Base-by-base conservation (phyloP, 2,329 filamentous ascomycete genomes). In the Saccharata proteae region DNA sequence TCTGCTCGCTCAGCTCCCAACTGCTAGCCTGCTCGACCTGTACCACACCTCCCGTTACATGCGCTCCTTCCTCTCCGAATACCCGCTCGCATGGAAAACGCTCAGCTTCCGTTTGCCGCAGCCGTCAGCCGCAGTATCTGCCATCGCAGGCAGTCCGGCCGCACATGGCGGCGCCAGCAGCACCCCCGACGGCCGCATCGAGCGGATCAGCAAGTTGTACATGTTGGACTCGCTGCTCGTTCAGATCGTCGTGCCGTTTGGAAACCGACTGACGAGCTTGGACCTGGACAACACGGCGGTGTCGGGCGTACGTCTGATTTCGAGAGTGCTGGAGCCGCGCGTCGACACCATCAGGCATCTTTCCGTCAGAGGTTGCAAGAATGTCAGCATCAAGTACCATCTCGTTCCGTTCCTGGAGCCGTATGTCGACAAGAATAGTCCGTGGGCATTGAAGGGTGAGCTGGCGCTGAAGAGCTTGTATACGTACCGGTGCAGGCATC, bases 341-440 rank as follows among this genome's bases (percentile, higher is more conserved):
- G 61, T 65, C 34, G 60, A 64, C 33, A 71, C 66, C 1, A 54
- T 75, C 26, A 61, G 69, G 44, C 70, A 75, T 43, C 57, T 75
- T 26, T 74, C 69, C 1, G 68, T 74, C 28, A 65, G 71, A 14
- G 71, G 71, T 13, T 75, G 71, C 57, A 73, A 74, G 51, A 73
- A 75, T 46, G 71, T 75, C 21, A 74, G 69, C 9, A 62, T 75
- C 40, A 75, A 75, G 45, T 74, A 75, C 45, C 70, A 75, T 44
- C 69, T 75, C 37, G 67, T 74, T 32, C 71, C 71, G 2, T 74
- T 71, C 41, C 58, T 61, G 24, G 56, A 55, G 38, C 49, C 58
- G 3, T 55, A 57, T 57, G 51, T 54, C 4, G 61, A 51, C n/a
- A 44, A 46, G 12, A 46, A 59, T 53, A 48, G 46, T 34, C 48